Base-by-base conservation (phyloP, 768 basidiomycete genomes). In the Lactarius trivialis region DNA sequence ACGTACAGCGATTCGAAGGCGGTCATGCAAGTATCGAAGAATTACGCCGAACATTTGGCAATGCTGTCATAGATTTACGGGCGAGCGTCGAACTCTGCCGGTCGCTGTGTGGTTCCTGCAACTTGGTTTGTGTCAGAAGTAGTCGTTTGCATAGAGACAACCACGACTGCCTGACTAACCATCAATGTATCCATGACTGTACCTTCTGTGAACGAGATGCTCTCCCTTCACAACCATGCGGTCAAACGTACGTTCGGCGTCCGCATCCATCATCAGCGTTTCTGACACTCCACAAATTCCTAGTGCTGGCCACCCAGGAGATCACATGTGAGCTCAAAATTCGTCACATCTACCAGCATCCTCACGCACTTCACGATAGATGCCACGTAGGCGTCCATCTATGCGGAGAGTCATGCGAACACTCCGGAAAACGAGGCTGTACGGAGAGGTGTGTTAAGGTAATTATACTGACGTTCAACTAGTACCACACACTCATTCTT, bases 401-500 rank as follows among this genome's bases (percentile, higher is more conserved):
- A 2, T 86, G 84, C 50, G 85, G 83, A 19, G 72, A 78, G 50
- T 67, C 70, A 7, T 86, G 85, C 68, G 69, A 69, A 33, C 73
- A 82, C 19, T 66, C 68, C 8, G 79, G 76, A 33, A 80, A 75
- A 55, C 71, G 71, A 36, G 85, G 85, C 0, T 86, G 85, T 63
- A 79, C 45, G 2, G 45, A 48, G 45, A 48, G 21, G 24, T 48
- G 45, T 48, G 9, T 48, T 21, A 48, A 48, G 45, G 45, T 48
- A 2, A 53, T 66, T 70, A 5, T 85, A 84, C 68, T 68, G 69
- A 39, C 72, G 82, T 19, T 66, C 67, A 9, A 78, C 75, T 55
- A 9, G 7, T 6, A 24, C 12, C 21, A 24, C 11, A 39, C 21
- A 3, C 21, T 2, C 9, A 14, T 4, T 21, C 17, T 9, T 6